Evolutionary conservation across 805 yeast species (phyloP).

Genomic region (Pichia cephalocereana): DNA sequence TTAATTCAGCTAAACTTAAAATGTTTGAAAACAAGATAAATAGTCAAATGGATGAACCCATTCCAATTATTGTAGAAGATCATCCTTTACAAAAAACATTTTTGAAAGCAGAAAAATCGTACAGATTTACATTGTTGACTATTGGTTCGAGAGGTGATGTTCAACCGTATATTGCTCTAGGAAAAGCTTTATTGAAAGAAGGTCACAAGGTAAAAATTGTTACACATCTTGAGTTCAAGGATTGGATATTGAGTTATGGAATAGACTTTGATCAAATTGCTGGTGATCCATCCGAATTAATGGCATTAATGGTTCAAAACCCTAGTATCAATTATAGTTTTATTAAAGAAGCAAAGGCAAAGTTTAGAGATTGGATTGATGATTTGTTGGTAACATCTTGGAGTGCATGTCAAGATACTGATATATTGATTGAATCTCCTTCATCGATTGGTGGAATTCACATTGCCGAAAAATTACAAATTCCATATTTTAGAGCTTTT

Average conservation of each 20-base stretch:
- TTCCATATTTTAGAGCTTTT: slow-evolving; percentile 90
- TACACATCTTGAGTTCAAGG: slow-evolving; percentile 73
- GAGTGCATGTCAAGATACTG: slow-evolving; percentile 79
- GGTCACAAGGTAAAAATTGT: slow-evolving; percentile 84
- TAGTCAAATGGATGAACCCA: slow-evolving; percentile 49
- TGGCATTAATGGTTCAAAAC: slow-evolving; percentile 88
- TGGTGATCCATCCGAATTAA: slow-evolving; percentile 86
- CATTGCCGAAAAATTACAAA: slow-evolving; percentile 82
- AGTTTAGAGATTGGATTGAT: slow-evolving; percentile 75
- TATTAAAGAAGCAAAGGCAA: slow-evolving; percentile 70
- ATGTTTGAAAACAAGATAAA: slow-evolving; percentile 60
- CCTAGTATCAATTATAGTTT: slow-evolving; percentile 80
- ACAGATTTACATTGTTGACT: slow-evolving; percentile 62
- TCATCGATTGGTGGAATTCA: slow-evolving; percentile 94
- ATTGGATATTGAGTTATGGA: slow-evolving; percentile 62
- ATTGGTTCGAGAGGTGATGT: slow-evolving; percentile 97
- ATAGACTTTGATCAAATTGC: slow-evolving; percentile 69
- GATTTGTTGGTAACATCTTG: slow-evolving; percentile 68
- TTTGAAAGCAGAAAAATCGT: slow-evolving; percentile 45
- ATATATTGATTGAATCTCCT: slow-evolving; percentile 88
- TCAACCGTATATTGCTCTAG: slow-evolving; percentile 91
- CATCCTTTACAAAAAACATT: slow-evolving; percentile 34
- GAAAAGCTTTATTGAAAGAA: slow-evolving; percentile 64
- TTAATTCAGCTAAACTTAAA: slow-evolving; percentile 40
- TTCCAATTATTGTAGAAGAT: slow-evolving; percentile 63